Base-by-base conservation (phyloP, 2,329 filamentous ascomycete genomes). In the Alternaria angustiovoidea region DNA sequence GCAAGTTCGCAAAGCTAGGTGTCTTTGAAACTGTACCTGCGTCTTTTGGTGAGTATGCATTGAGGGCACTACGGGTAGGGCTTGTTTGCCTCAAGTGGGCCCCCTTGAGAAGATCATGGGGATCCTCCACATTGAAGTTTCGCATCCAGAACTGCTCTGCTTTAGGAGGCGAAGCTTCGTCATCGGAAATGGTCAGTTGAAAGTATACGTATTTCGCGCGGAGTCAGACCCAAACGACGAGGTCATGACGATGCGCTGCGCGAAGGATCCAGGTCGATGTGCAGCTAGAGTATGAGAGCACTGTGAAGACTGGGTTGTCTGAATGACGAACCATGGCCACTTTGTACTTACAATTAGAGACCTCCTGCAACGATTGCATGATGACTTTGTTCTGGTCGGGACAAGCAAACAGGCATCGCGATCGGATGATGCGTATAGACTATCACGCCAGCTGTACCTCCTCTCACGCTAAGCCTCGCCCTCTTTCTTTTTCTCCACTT, bases 1-100 rank as follows among this genome's bases (percentile, higher is more conserved):
- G 32, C 11, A 49, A 36, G 22, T 24, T 14, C 16, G 20, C 20
- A 36, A n/a, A 38, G 30, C 32, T 38, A 49, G 46, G 36, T n/a
- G 46, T n/a, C 30, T 26, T n/a, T 49, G 46, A 49, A 49, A 49
- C 32, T 32, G 46, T 49, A 49, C 46, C 46, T 49, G 20, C 30
- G 36, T 49, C 6, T n/a, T 6, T 24, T 36, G 14, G 11, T 49
- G 46, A 24, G 14, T 26, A 26, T 49, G 46, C 46, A 26, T 49
- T 20, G 16, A 20, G 24, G 30, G 20, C 46, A 36, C 32, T 24
- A 30, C 46, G 32, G 46, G 46, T 36, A 49, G 5, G 46, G 46
- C 46, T 24, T 36, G 46, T 22, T 49, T 49, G 20, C 46, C 46
- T 49, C 46, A 12, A 49, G 46, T 36, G 32, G 46, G 14, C 20